Evolutionary conservation across 148 eudicot species (phyloP).

Genomic region (Amaranthus hypochondriacus): DNA sequence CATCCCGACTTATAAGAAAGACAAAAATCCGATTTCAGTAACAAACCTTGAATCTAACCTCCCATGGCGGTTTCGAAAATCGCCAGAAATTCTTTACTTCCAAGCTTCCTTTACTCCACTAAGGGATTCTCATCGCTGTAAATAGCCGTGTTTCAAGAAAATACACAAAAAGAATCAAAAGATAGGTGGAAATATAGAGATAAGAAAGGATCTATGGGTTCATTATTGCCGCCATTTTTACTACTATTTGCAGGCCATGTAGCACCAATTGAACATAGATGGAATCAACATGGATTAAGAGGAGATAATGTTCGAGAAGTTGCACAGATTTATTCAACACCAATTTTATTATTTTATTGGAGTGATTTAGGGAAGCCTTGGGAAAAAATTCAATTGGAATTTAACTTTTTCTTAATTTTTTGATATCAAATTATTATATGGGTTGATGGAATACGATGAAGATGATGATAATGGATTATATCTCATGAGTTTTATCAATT

Average conservation of each 20-base stretch:
- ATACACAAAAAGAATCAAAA: slow-evolving; percentile 66
- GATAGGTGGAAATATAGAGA: slow-evolving; percentile 87
- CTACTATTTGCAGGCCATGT: slow-evolving; percentile 68
- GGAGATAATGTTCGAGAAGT: slow-evolving; percentile 75
- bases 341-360: slow-evolving; percentile 72
- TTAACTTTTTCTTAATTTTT: background rate
- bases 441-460: background rate
- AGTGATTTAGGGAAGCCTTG: slow-evolving; percentile 80
- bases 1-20: too few relatives aligned
- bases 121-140: too few relatives aligned
- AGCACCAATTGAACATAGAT: slow-evolving; percentile 66
- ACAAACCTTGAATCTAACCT: too few relatives aligned
- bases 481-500: background rate
- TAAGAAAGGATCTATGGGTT: slow-evolving; percentile 62
- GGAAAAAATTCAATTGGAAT: slow-evolving; percentile 22
- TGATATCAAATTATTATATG: background rate
- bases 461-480: background rate
- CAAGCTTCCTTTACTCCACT: too few relatives aligned
- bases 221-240: slow-evolving; percentile 53
- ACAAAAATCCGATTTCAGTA: too few relatives aligned
- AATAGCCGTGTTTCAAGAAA: too few relatives aligned
- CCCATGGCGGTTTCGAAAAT: too few relatives aligned
- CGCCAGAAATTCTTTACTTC: too few relatives aligned
- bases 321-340: slow-evolving; percentile 68
- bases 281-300: slow-evolving; percentile 86